Percentiles rank a stretch among this genome's conserved stretches.
Evolutionary conservation across 2,329 filamentous ascomycete species (phyloP).

Genomic region (Fusarium succisae): DNA sequence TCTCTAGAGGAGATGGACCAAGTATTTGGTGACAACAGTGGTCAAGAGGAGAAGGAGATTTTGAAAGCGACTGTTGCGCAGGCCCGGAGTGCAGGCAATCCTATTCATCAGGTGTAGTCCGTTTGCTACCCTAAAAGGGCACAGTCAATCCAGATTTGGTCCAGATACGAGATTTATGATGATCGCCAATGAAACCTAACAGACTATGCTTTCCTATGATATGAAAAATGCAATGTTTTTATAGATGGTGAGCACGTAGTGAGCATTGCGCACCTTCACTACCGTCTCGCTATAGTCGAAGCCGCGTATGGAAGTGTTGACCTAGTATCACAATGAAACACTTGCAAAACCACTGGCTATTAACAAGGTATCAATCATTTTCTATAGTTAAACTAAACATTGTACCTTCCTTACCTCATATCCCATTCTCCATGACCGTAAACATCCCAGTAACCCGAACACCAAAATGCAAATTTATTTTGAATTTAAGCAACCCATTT

Average conservation of each 20-base stretch:
- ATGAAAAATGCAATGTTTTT: background rate
- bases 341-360: background rate
- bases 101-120: background rate
- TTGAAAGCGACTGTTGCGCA: background rate
- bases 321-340: background rate
- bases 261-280: background rate
- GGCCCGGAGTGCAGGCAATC: background rate
- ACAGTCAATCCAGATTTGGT: background rate
- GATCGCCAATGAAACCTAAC: background rate
- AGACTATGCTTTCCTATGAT: background rate
- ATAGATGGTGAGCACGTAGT: background rate
- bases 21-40: slow-evolving; percentile 63
- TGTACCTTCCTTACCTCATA: slow-evolving; percentile 11
- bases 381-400: slow-evolving; percentile 6
- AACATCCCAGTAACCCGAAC: slow-evolving; percentile 26
- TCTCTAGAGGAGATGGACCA: slow-evolving; percentile 69
- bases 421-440: slow-evolving; percentile 1
- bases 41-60: slow-evolving; percentile 3
- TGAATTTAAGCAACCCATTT: slow-evolving; percentile 77
- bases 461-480: slow-evolving; percentile 23
- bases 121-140: background rate
- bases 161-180: background rate
- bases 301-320: background rate
- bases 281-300: background rate
- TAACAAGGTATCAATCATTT: background rate